Evolutionary conservation across 768 basidiomycete species (phyloP), one percentile per base, ranked within the genome.

Genomic region (Pholiota conissans): DNA sequence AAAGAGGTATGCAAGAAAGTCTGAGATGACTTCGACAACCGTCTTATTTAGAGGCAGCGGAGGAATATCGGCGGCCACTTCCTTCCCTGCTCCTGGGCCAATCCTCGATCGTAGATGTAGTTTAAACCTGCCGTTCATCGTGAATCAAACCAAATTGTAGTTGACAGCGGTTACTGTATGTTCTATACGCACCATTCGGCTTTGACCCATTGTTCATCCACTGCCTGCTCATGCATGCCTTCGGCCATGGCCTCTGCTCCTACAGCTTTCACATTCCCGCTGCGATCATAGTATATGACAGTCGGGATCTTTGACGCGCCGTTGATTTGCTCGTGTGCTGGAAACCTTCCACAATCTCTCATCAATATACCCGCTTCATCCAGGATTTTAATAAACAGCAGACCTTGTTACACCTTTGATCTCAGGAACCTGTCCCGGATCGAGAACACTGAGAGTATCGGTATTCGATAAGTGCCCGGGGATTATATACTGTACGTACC

Each of bases 1-100:
- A 30, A 76, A 74, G 6, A 84, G 71, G 60, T 84, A 84, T 18
- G 49, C 45, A 61, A 84, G 68, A 52, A 82, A 84, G 61, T 85
- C 84, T 0, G 73, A 66, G 22, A 83, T 74, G 46, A 84, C 69
- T 29, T 83, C 71, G 0, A 76, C 60, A 4, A 75, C 74, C 1
- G 73, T 72, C 64, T 72, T 79, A 58, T 72, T 71, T 8, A 62
- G 55, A 4, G 84, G 81, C 9, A 83, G 71, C 0, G 74, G 61
- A 1, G 78, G 78, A 16, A 80, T 68, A 28, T 78, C 73, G 26
- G 73, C 69, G 10, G 57, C 61, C 29, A 76, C 42, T 6, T 69
- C 60, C 46, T 52, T 59, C 7, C 64, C 63, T 0, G 60, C 61
- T n/a, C 47, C 27, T 29, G 30, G 50, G 11, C 52, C 69, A 7